A percentile compares a stretch with the other conserved stretches of the same genome.
These are phyloP conservation scores for Kitagawia praeruptora DNA, from an alignment of 129 eudicot genomes.

Conservation along the genomic window DNA sequence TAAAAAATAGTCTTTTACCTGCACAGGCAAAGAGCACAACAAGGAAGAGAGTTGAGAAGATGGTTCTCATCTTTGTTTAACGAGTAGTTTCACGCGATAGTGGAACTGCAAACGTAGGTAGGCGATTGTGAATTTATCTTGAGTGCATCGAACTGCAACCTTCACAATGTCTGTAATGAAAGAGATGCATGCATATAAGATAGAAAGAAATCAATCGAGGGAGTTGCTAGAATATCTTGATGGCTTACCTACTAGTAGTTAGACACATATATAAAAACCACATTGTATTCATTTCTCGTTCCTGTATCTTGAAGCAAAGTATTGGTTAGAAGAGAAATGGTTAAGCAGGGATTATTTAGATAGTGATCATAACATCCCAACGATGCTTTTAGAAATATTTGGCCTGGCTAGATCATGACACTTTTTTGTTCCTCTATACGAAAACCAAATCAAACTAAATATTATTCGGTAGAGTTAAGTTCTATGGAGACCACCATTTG, in stretches of 20 bases:
- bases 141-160: neutral
- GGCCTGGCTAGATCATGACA: neutral
- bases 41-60: slow-evolving; percentile 28
- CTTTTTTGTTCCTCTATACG: neutral
- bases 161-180: slow-evolving; percentile 3
- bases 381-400: neutral
- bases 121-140: neutral
- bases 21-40: slow-evolving; percentile 32
- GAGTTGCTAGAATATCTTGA: slow-evolving; percentile 20
- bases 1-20: slow-evolving; percentile 11
- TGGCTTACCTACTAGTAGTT: slow-evolving; percentile 65
- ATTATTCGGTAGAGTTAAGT: no score
- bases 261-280: slow-evolving; percentile 15
- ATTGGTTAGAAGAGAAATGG: slow-evolving; percentile 11
- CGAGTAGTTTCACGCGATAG: neutral
- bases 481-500: no score
- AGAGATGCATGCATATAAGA: slow-evolving; percentile 10
- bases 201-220: slow-evolving; percentile 19
- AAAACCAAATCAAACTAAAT: neutral
- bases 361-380: slow-evolving; percentile 8
- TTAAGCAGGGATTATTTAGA: neutral
- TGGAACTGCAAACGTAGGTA: neutral
- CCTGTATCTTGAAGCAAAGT: slow-evolving; percentile 70
- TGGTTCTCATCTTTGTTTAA: slow-evolving; percentile 23
- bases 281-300: slow-evolving; percentile 7